phyloP scores from a whole-genome alignment of 2,329 filamentous ascomycete species.

The Botrytis sinoallii region DNA sequence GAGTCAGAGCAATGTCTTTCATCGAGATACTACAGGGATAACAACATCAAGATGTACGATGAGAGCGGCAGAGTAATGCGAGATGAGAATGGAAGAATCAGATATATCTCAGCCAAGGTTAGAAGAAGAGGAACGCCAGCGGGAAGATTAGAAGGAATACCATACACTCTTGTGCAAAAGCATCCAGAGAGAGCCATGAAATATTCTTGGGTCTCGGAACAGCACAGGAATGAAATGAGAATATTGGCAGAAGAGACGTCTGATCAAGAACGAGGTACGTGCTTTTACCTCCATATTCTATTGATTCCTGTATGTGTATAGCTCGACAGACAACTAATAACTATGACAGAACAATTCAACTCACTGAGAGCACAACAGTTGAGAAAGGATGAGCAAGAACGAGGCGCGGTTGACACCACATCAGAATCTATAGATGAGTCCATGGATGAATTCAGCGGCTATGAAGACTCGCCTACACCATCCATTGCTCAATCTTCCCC shows the following conservation, averaged over 20 bases:
- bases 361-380: background rate
- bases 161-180: constrained; percentile 21
- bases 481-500: background rate
- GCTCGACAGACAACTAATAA: background rate
- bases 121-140: constrained; percentile 17
- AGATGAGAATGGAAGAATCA: constrained; percentile 19
- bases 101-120: constrained; percentile 19
- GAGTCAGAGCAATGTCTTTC: constrained; percentile 21
- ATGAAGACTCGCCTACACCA: constrained; percentile 2
- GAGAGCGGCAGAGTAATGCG: background rate
- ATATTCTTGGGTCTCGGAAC: constrained; percentile 20
- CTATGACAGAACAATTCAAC: background rate
- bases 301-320: background rate
- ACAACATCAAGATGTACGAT: constrained; percentile 16
- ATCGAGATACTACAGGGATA: constrained; percentile 22
- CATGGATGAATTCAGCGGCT: background rate
- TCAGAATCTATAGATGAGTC: background rate
- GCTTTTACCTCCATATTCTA: background rate
- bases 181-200: constrained; percentile 18
- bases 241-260: constrained; percentile 4
- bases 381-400: background rate
- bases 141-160: constrained; percentile 18
- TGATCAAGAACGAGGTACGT: constrained; percentile 9
- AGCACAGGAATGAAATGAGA: constrained; percentile 17
- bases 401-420: background rate